A percentile compares a stretch with the other conserved stretches of the same genome.
Conservation (phyloP, 805 yeast species). For the Zygotorulaspora danielsina region DNA sequence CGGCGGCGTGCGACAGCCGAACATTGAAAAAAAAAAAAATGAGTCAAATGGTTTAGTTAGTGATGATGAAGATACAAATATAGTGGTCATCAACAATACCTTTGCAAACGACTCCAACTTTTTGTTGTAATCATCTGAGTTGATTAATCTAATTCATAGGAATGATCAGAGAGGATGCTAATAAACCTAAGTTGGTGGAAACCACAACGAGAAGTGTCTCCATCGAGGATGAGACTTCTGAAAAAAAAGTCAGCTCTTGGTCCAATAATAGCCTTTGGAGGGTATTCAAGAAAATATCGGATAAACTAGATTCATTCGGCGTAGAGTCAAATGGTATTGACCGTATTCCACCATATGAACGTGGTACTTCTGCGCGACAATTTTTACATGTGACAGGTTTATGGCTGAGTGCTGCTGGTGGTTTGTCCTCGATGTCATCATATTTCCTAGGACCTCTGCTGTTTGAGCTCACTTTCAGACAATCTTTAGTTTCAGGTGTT, state of each 20-base stretch:
- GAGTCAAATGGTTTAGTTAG: neutral
- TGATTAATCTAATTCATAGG: too few species aligned
- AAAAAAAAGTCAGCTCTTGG: conserved; percentile 2
- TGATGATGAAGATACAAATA: conserved; percentile 2
- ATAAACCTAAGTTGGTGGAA: conserved; percentile 2
- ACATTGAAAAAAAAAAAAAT: neutral
- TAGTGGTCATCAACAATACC: too few species aligned
- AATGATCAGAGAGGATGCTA: conserved; percentile 5
- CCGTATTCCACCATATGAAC: conserved; percentile 61
- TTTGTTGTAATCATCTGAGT: too few species aligned
- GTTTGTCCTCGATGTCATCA: conserved; percentile 85
- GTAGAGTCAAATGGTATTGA: conserved; percentile 81
- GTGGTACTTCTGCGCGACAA: conserved; percentile 42
- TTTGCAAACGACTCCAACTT: too few species aligned
- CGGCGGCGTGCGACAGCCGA: neutral
- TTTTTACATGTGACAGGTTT: conserved; percentile 56
- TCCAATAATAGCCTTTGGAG: neutral
- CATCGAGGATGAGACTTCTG: conserved; percentile 5
- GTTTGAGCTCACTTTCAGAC: conserved; percentile 63
- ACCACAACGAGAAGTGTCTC: conserved; percentile 4
- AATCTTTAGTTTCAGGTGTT: conserved; percentile 58
- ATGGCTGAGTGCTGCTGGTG: conserved; percentile 85
- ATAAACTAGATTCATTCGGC: conserved; percentile 50
- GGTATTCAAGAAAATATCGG: conserved; percentile 33
- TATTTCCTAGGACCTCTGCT: conserved; percentile 71